Evolutionary conservation across 2,329 filamentous ascomycete species (phyloP).

Genomic region (Xylariaceae sp.): DNA sequence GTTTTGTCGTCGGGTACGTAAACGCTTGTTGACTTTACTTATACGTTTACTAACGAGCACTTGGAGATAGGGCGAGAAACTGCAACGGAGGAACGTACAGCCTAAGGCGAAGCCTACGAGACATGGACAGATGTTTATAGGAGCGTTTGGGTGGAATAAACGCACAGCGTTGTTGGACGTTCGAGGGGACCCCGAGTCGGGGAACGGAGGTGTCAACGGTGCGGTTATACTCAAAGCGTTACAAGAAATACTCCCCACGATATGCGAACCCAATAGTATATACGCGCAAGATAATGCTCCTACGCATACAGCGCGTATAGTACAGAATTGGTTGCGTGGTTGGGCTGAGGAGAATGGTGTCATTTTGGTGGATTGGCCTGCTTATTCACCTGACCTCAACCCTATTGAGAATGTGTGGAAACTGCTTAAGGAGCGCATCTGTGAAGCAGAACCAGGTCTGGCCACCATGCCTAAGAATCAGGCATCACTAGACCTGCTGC

Average conservation of each 20-base stretch:
- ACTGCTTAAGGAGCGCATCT: too few species aligned
- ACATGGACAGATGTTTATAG: too few species aligned
- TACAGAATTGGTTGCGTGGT: not conserved
- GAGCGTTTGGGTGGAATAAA: not conserved
- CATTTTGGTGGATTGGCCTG: not conserved
- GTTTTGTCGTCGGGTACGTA: too few species aligned
- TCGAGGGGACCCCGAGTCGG: not conserved
- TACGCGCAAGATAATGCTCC: slow-evolving; percentile 3
- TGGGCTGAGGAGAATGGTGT: not conserved
- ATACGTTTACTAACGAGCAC: too few species aligned
- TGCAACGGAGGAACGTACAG: too few species aligned
- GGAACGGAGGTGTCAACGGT: not conserved
- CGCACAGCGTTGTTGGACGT: not conserved
- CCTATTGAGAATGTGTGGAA: not conserved
- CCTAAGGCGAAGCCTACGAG: too few species aligned
- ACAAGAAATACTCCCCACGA: not conserved
- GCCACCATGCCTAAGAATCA: slow-evolving; percentile 2
- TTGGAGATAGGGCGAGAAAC: too few species aligned
- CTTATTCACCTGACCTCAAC: not conserved
- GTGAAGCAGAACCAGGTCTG: not conserved
- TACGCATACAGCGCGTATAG: not conserved
- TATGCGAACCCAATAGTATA: slow-evolving; percentile 1
- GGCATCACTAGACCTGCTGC: not conserved
- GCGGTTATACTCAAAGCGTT: not conserved
- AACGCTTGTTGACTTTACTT: too few species aligned